A percentile compares a stretch with the other conserved stretches of the same genome.
phyloP scores from a whole-genome alignment of 495 filamentous ascomycete genomes.

The Daldinia caldariorum region DNA sequence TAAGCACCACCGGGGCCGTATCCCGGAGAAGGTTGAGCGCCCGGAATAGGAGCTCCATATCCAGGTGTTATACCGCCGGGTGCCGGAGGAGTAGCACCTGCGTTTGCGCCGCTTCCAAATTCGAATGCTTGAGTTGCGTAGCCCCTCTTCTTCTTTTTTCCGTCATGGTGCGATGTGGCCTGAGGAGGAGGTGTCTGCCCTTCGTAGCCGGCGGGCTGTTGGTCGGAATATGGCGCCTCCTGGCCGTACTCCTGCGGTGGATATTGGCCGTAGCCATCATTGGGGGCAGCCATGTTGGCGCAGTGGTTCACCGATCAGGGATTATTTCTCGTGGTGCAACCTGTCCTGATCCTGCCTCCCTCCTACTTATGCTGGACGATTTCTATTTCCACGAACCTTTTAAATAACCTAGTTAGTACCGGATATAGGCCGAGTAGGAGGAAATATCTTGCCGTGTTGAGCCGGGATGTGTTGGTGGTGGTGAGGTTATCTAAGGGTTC shows the following conservation, averaged over 20 bases:
- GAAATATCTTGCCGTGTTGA: slow-evolving; percentile 11
- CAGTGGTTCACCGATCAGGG: slow-evolving; percentile 25
- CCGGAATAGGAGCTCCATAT: slow-evolving; percentile 49
- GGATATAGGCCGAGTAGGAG: slow-evolving; percentile 4
- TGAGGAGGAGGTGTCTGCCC: slow-evolving; percentile 54
- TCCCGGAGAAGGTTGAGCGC: slow-evolving; percentile 51
- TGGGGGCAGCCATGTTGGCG: slow-evolving; percentile 64
- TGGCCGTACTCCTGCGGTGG: slow-evolving; percentile 72
- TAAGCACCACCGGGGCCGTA: slow-evolving; percentile 65
- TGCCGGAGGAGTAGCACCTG: slow-evolving; percentile 63
- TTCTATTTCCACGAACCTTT: slow-evolving; percentile 2
- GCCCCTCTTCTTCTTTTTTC: slow-evolving; percentile 84
- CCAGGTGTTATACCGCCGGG: slow-evolving; percentile 35
- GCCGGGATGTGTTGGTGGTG: slow-evolving; percentile 13
- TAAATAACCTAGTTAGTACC: slow-evolving; percentile 14
- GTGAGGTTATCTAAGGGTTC: slow-evolving; percentile 7
- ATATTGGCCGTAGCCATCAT: slow-evolving; percentile 66
- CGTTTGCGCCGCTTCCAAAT: slow-evolving; percentile 89
- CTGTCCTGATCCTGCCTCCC: slow-evolving; percentile 17
- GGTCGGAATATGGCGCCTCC: slow-evolving; percentile 53
- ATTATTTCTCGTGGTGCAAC: slow-evolving; percentile 18
- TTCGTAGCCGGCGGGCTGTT: slow-evolving; percentile 50
- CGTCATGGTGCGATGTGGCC: slow-evolving; percentile 56
- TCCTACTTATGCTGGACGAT: slow-evolving; percentile 7
- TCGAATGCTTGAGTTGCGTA: slow-evolving; percentile 97